Conservation (phyloP, 2,329 filamentous ascomycete species). For the Bipolaris bicolor region DNA sequence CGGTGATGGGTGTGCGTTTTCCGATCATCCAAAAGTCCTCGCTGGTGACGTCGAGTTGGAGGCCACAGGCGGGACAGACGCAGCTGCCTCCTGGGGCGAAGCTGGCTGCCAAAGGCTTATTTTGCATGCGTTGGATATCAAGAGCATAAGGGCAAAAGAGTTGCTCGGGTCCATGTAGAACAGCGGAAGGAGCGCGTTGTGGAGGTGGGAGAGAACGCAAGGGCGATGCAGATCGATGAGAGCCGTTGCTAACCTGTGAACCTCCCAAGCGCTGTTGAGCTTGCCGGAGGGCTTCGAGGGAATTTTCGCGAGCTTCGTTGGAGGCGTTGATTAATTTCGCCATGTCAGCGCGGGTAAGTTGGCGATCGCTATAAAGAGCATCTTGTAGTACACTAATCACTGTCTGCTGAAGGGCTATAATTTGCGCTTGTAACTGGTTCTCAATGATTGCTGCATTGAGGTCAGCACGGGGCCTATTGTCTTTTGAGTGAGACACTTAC, state of each 20-base stretch:
- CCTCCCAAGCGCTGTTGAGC: constrained; percentile 43
- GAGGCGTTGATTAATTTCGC: constrained; percentile 50
- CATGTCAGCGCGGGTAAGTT: constrained; percentile 49
- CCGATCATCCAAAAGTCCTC: constrained; percentile 50
- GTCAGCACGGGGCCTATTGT: constrained; percentile 4
- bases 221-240: constrained; percentile 25
- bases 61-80: constrained; percentile 40
- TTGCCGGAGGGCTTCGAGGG: constrained; percentile 46
- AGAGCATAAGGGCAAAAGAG: constrained; percentile 47
- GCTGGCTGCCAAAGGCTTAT: constrained; percentile 37
- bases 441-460: constrained; percentile 45
- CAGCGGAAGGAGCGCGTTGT: constrained; percentile 33
- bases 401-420: constrained; percentile 53
- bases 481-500: constrained; percentile 29
- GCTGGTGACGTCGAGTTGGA: constrained; percentile 34
- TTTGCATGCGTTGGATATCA: constrained; percentile 40
- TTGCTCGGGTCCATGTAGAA: constrained; percentile 25
- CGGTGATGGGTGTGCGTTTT: constrained; percentile 38
- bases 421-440: constrained; percentile 52
- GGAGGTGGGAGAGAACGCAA: constrained; percentile 30
- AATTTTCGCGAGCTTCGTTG: constrained; percentile 50
- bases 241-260: constrained; percentile 8
- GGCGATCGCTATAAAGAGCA: constrained; percentile 50
- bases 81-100: constrained; percentile 43
- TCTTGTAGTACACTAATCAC: constrained; percentile 54